phyloP scores from a whole-genome alignment of 108 stramenopile species.

The Conticribra guillardii region DNA sequence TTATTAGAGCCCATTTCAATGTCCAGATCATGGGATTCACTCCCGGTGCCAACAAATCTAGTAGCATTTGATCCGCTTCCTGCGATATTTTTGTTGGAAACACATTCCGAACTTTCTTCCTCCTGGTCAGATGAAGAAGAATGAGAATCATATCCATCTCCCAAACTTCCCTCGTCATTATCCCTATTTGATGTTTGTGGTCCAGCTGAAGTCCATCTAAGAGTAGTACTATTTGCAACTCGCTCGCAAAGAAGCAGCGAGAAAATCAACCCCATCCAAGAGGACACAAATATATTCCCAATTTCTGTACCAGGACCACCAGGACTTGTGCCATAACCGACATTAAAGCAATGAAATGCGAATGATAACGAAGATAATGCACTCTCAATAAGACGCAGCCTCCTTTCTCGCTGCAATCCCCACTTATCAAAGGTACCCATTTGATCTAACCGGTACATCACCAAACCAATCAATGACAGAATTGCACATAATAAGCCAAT shows the following conservation, averaged over 20 bases:
- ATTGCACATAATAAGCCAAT: conserved; percentile 20
- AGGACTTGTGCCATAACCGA: conserved; percentile 28
- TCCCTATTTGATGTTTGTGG: too few relatives aligned
- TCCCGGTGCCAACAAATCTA: background rate
- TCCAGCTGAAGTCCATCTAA: background rate
- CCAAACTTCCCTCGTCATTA: background rate
- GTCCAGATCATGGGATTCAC: background rate
- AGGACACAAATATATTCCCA: conserved; percentile 26
- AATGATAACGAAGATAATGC: conserved; percentile 18
- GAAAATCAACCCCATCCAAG: conserved; percentile 21
- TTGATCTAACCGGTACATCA: conserved; percentile 23
- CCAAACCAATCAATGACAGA: conserved; percentile 17
- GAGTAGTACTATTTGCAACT: conserved; percentile 9
- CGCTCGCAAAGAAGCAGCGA: conserved; percentile 27
- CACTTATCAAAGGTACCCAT: conserved; percentile 28
- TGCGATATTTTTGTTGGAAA: conserved; percentile 6
- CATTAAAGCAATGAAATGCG: conserved; percentile 19
- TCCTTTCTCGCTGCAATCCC: conserved; percentile 1
- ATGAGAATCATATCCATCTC: background rate
- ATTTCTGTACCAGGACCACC: conserved; percentile 29
- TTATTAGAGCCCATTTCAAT: background rate
- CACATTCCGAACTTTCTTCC: background rate
- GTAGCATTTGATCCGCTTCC: background rate
- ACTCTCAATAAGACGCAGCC: conserved; percentile 12
- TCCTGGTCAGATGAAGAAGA: background rate